phyloP scores from a whole-genome alignment of 2,329 filamentous ascomycete genomes.

The Lecanicillium sp. region DNA sequence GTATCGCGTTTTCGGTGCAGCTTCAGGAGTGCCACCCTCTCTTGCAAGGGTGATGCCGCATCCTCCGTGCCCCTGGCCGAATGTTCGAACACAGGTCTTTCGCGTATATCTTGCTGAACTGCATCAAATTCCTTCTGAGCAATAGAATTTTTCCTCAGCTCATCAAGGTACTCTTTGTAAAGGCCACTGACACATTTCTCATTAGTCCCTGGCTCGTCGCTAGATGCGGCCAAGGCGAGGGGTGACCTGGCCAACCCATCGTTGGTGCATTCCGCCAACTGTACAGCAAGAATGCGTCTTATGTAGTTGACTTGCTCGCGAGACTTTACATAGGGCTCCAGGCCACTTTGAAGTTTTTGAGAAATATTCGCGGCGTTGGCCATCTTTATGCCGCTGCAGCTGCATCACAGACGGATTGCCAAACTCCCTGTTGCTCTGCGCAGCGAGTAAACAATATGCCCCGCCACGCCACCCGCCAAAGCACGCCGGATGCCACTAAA shows the following conservation, averaged over 20 bases:
- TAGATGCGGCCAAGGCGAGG: slow-evolving; percentile 39
- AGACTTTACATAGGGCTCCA: slow-evolving; percentile 47
- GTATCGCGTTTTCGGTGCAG: slow-evolving; percentile 44
- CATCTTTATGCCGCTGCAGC: no score
- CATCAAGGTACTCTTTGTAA: slow-evolving; percentile 48
- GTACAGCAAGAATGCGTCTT: slow-evolving; percentile 44
- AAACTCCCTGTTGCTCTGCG: neutral
- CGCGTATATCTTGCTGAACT: slow-evolving; percentile 13
- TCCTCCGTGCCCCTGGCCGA: slow-evolving; percentile 13
- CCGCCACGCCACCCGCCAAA: neutral
- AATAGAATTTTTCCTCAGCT: slow-evolving; percentile 42
- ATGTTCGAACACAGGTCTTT: slow-evolving; percentile 4
- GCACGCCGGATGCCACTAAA: slow-evolving; percentile 13
- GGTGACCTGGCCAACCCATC: slow-evolving; percentile 34
- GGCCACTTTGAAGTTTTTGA: slow-evolving; percentile 30
- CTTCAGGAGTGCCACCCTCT: slow-evolving; percentile 43
- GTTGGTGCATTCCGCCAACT: slow-evolving; percentile 41
- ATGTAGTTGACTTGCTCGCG: slow-evolving; percentile 51
- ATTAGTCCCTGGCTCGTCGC: slow-evolving; percentile 12
- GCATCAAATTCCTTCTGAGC: slow-evolving; percentile 41
- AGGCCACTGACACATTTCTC: slow-evolving; percentile 31
- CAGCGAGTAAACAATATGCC: neutral
- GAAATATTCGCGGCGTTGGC: no score
- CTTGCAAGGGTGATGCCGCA: slow-evolving; percentile 27
- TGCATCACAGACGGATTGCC: no score